phyloP scores from a whole-genome alignment of 1,284 basidiomycete species.

The Salmacisia buchloeana region DNA sequence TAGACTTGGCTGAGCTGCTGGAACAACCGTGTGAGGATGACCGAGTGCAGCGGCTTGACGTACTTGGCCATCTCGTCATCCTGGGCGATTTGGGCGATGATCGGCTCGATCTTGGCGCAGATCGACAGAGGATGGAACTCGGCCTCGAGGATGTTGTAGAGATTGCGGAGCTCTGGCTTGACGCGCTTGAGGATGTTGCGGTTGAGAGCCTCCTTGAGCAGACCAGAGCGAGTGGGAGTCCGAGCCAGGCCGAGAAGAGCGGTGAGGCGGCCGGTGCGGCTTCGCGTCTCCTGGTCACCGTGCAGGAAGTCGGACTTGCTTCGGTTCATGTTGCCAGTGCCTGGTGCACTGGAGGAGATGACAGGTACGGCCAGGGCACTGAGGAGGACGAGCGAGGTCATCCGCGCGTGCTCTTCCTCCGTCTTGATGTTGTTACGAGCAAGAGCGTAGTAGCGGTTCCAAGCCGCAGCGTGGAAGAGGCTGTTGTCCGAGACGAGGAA shows the following conservation, averaged over 20 bases:
- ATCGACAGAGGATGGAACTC: constrained; percentile 92
- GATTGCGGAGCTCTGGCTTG: constrained; percentile 69
- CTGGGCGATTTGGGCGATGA: constrained; percentile 58
- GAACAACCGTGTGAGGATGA: constrained; percentile 87
- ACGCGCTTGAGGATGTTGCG: constrained; percentile 77
- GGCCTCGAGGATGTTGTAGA: constrained; percentile 87
- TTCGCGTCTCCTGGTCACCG: constrained; percentile 54
- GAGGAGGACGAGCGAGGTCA: constrained; percentile 87
- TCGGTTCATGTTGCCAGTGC: constrained; percentile 58
- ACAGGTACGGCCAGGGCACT: constrained; percentile 91
- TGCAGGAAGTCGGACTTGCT: constrained; percentile 59
- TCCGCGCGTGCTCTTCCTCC: constrained; percentile 70
- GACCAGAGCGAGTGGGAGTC: constrained; percentile 76
- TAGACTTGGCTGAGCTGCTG: constrained; percentile 92
- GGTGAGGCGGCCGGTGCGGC: constrained; percentile 69
- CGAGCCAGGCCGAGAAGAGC: constrained; percentile 78
- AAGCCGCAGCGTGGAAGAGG: constrained; percentile 94
- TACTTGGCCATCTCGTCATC: constrained; percentile 57
- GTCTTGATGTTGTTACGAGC: constrained; percentile 43
- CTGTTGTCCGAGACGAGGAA: constrained; percentile 80
- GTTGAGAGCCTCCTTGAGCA: constrained; percentile 60
- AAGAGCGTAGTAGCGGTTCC: constrained; percentile 68
- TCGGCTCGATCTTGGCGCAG: constrained; percentile 73
- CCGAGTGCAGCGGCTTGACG: constrained; percentile 81
- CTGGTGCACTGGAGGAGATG: constrained; percentile 57